Conservation (phyloP, 768 basidiomycete genomes). For the Boletus subcaerulescens region DNA sequence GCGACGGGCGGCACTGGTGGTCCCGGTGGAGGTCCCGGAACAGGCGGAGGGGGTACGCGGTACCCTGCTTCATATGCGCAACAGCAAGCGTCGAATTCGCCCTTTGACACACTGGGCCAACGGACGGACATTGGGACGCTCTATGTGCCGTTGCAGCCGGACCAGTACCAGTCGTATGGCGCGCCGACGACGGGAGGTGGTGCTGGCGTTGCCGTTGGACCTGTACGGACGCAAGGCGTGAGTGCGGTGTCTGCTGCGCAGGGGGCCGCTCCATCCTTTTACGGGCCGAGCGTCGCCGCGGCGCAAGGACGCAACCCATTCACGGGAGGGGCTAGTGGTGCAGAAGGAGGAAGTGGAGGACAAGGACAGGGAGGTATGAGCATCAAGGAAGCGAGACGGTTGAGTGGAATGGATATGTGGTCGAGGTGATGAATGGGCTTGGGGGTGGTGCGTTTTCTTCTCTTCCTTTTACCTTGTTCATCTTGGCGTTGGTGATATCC, state of each 20-base stretch:
- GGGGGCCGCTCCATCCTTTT: slow-evolving; percentile 51
- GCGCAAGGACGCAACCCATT: slow-evolving; percentile 41
- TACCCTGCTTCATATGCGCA: slow-evolving; percentile 57
- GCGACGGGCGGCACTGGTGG: not conserved
- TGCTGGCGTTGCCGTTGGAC: slow-evolving; percentile 20
- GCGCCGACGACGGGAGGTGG: slow-evolving; percentile 30
- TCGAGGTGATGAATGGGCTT: slow-evolving; percentile 49
- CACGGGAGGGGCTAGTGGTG: slow-evolving; percentile 34
- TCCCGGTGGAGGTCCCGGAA: not conserved
- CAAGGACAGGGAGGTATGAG: slow-evolving; percentile 22
- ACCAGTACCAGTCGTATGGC: slow-evolving; percentile 64
- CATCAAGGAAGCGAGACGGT: slow-evolving; percentile 56
- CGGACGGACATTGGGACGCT: slow-evolving; percentile 64
- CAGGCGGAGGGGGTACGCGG: slow-evolving; percentile 37
- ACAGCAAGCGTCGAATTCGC: slow-evolving; percentile 35
- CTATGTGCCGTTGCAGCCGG: slow-evolving; percentile 82
- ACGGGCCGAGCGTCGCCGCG: slow-evolving; percentile 58
- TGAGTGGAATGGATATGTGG: slow-evolving; percentile 72
- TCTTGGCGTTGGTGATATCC: slow-evolving; percentile 10
- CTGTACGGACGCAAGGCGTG: slow-evolving; percentile 44
- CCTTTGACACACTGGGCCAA: slow-evolving; percentile 62
- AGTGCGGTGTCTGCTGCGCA: slow-evolving; percentile 9
- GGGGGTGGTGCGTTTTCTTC: not conserved
- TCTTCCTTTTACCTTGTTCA: not conserved
- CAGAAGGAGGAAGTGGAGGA: slow-evolving; percentile 18